Base-by-base conservation (phyloP, 1,284 basidiomycete genomes). In the Puccinia horiana region DNA sequence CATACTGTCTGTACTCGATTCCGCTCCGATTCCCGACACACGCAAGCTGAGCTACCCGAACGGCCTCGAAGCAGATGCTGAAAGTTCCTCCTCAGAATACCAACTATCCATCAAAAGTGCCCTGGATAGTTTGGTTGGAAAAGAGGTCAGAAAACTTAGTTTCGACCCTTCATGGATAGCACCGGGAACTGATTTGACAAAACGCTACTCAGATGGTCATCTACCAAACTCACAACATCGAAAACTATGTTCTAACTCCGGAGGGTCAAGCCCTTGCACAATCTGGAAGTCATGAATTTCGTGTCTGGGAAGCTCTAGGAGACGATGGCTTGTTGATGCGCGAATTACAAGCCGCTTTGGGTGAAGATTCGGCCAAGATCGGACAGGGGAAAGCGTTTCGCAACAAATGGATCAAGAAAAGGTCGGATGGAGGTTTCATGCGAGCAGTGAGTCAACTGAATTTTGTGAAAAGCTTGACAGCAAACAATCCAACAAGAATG, bases 361-460 rank as follows among this genome's bases (percentile, higher is more conserved):
- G 86, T 9, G 85, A 85, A 5, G 86, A 86, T 49, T 84, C 83
- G 29, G 85, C 87, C 72, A 86, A 86, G 83, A 84, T 87, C 83
- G 97, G 97, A 2, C 97, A 99, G 88, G 92, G 93, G 40, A 91
- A 93, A 84, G 97, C 96, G 32, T 98, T 99, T 91, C 97, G 96
- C 89, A 96, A 94, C 86, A 94, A 93, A 84, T 99, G 97, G 96
- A 95, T 98, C 84, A 90, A 90, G 42, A 98, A 98, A 88, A 93
- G 96, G 84, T 94, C 93, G 3, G 91, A 91, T 84, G 94, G 94
- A 29, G 91, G 98, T 83, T 91, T 98, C 78, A 93, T 93, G 88
- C 89, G 92, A 77, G 84, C 26, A 69, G 83, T 81, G 83, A 83
- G 76, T 83, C 81, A 20, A 79, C 78, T 44, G 72, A n/a, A 52